Evolutionary conservation across 805 yeast genomes (phyloP).

Genomic region (Lachancea thermotolerans): DNA sequence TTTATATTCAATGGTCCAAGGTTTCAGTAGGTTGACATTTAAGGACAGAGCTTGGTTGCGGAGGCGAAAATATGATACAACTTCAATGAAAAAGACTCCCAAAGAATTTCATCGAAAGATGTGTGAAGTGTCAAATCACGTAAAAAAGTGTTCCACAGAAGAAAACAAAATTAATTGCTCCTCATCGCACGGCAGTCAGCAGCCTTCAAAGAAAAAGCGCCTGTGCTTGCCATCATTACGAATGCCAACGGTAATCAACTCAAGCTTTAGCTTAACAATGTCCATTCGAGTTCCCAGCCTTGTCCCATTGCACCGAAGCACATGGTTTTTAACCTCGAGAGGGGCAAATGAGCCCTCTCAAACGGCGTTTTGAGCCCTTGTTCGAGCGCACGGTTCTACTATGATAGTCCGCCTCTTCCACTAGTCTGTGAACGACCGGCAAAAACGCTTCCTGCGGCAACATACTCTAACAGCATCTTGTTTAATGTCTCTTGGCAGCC

Average conservation of each 20-base stretch:
- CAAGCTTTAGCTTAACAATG: not conserved
- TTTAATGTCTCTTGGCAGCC: slow-evolving; percentile 80
- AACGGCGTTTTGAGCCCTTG: not conserved
- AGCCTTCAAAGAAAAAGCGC: not conserved
- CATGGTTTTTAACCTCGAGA: not conserved
- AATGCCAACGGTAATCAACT: no score
- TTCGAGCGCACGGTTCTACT: not conserved
- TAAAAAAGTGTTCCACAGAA: slow-evolving; percentile 6
- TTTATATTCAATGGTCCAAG: not conserved
- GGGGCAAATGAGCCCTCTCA: no score
- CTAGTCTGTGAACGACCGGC: not conserved
- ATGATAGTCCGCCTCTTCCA: slow-evolving; percentile 3
- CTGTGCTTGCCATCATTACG: not conserved
- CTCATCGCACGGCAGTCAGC: slow-evolving; percentile 6
- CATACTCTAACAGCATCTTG: slow-evolving; percentile 82
- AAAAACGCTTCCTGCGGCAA: slow-evolving; percentile 19
- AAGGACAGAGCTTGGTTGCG: not conserved
- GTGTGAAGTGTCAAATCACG: no score
- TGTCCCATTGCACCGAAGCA: not conserved
- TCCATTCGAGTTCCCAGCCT: slow-evolving; percentile 2
- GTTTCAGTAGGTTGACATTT: slow-evolving; percentile 2
- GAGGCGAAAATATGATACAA: not conserved
- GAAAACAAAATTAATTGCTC: slow-evolving; percentile 31
- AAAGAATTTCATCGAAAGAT: not conserved
- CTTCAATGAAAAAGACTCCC: slow-evolving; percentile 2